These are phyloP conservation scores for Xylaria castorea DNA, from an alignment of 495 filamentous ascomycete species.

Conservation along the genomic window DNA sequence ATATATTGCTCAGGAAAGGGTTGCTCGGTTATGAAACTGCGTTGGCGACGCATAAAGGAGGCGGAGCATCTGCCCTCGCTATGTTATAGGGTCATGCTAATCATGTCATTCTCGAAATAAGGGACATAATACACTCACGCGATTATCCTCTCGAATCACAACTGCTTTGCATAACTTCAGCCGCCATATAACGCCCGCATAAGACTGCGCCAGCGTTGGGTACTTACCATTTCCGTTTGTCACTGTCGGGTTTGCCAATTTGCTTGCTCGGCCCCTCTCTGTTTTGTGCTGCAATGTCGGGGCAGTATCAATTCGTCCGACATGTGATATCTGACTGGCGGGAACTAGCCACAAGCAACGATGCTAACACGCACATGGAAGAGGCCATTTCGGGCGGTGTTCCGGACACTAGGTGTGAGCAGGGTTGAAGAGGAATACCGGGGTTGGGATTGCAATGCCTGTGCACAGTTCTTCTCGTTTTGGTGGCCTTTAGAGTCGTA, in stretches of 20 bases:
- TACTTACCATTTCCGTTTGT: background rate
- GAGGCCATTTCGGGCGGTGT: background rate
- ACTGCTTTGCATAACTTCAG: background rate
- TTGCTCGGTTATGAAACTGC: background rate
- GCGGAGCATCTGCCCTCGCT: background rate
- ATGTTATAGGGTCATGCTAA: background rate
- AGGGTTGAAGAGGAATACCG: background rate
- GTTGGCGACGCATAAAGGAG: background rate
- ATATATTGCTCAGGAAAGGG: background rate
- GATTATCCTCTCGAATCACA: background rate
- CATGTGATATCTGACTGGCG: background rate
- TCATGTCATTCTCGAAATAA: background rate
- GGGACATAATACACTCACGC: background rate
- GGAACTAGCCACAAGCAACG: background rate
- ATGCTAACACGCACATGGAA: background rate
- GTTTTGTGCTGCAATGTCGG: background rate
- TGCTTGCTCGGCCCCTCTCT: background rate
- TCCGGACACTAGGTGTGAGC: too few relatives aligned
- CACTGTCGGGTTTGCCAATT: background rate
- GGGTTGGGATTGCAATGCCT: background rate
- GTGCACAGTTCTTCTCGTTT: background rate
- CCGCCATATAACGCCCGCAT: too few relatives aligned
- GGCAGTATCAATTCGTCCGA: background rate
- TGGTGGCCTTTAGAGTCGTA: background rate
- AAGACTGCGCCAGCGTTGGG: background rate